These are phyloP conservation scores for Nakazawaea peltata DNA, from an alignment of 805 yeast species.

Conservation along the genomic window DNA sequence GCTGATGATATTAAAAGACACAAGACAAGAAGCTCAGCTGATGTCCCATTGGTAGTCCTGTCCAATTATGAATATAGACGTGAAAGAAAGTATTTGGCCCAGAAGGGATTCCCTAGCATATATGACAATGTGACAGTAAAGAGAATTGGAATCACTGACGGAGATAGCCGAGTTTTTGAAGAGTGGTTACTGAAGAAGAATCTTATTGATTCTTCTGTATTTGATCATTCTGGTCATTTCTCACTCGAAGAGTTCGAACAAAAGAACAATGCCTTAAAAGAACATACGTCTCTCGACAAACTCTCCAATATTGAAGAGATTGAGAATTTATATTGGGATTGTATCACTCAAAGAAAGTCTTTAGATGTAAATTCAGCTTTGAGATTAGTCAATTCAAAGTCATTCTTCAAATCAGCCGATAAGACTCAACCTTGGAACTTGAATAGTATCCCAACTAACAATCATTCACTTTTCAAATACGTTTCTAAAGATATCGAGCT, in stretches of 20 bases:
- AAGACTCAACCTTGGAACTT: slow-evolving; percentile 45
- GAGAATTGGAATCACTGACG: slow-evolving; percentile 29
- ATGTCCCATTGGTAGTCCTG: slow-evolving; percentile 25
- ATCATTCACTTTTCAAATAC: slow-evolving; percentile 40
- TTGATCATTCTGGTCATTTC: not conserved
- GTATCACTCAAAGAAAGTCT: not conserved
- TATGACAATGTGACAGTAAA: slow-evolving; percentile 40
- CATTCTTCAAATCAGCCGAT: slow-evolving; percentile 3
- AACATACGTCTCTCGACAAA: not conserved
- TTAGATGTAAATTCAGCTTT: not conserved
- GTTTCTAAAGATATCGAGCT: slow-evolving; percentile 31
- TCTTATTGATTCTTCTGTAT: slow-evolving; percentile 2
- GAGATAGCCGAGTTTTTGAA: slow-evolving; percentile 21
- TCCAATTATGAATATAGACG: slow-evolving; percentile 39
- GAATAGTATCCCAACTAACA: slow-evolving; percentile 41
- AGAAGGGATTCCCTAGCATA: slow-evolving; percentile 45
- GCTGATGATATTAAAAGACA: slow-evolving; percentile 78
- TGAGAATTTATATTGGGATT: slow-evolving; percentile 3
- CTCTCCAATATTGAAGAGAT: not conserved
- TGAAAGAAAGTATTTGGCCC: slow-evolving; percentile 32
- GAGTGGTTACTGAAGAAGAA: slow-evolving; percentile 2
- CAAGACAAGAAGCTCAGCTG: slow-evolving; percentile 39
- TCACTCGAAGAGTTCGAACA: not conserved
- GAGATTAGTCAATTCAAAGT: not conserved
- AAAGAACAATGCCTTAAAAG: not conserved